Base-by-base conservation (phyloP, 768 basidiomycete genomes). In the Hygrophoropsis aurantiaca region DNA sequence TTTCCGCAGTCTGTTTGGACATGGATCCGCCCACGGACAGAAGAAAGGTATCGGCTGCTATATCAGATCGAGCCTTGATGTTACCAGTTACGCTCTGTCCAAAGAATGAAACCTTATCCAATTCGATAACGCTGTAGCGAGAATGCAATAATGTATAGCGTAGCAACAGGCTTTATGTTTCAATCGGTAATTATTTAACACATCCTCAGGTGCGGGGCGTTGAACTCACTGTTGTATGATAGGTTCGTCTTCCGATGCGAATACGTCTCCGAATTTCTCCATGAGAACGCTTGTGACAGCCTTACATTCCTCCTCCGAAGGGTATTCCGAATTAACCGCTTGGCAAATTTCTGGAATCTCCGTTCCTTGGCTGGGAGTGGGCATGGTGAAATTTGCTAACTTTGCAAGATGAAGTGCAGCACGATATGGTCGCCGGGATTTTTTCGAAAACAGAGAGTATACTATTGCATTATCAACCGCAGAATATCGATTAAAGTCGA, bases 61-160 rank as follows among this genome's bases (percentile, higher is more conserved):
- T 54, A 15, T 37, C 11, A 15, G 5, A 44, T 20, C 49, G 40
- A 24, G 49, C 53, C 2, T 42, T 42, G 16, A 54, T 49, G 10
- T 49, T 49, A 11, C 49, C 50, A 1, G 41, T 39, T 38, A 54
- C 39, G n/a, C 30, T 33, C 13, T 43, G 33, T 20, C 40, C 42
- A 25, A 40, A 45, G 35, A 54, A 51, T 5, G 47, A 43, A 23
- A 54, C 43, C 21, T 54, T 54, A n/a, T 54, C 50, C 8, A 54
- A 40, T 40, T 23, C 23, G 13, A 51, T 36, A 21, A 42, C 43
- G 32, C 50, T 51, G 13, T 51, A 35, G 3, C 39, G 20, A 5
- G 53, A 54, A 36, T 54, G 51, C 3, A 54, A 26, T 10, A 51
- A 33, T n/a, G 39, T 46, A 19, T 54, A 54, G 23, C 50, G 36